Evolutionary conservation across 805 yeast species (phyloP).

Genomic region (Candida morakotiae): DNA sequence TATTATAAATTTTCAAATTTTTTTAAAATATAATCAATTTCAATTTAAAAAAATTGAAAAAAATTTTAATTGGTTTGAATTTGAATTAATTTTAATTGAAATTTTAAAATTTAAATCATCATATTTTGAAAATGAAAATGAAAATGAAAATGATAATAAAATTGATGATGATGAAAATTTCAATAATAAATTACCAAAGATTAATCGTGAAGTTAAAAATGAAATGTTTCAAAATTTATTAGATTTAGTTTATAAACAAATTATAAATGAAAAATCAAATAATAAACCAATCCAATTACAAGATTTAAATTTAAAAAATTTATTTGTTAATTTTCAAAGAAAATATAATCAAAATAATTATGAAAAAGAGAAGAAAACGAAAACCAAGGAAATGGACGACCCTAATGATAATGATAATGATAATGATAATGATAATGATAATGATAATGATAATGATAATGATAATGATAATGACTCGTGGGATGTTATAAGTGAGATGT

Average conservation of each 20-base stretch:
- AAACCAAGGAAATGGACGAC: too few relatives aligned
- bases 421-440: too few relatives aligned
- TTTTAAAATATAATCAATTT: conserved; percentile 13
- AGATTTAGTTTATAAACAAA: conserved; percentile 5
- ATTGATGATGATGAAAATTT: too few relatives aligned
- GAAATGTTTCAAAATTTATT: conserved; percentile 7
- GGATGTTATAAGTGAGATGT: conserved; percentile 32
- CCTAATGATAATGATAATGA: too few relatives aligned
- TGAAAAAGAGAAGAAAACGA: too few relatives aligned
- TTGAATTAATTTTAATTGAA: conserved; percentile 9
- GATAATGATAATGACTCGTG: conserved; percentile 12
- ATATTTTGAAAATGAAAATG: conserved; percentile 1
- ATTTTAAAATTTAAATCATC: conserved; percentile 7
- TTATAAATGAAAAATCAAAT: conserved; percentile 4
- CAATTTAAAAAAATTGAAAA: conserved; percentile 6
- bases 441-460: conserved; percentile 15
- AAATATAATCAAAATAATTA: conserved; percentile 13
- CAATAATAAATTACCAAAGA: neutral
- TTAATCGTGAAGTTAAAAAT: neutral
- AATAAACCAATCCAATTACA: conserved; percentile 11
- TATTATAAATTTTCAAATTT: conserved; percentile 28
- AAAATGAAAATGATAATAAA: too few relatives aligned
- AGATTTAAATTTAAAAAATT: conserved; percentile 18
- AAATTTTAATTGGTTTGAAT: conserved; percentile 11
- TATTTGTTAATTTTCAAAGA: conserved; percentile 19